phyloP scores from a whole-genome alignment of 2,329 filamentous ascomycete genomes.

The Colletotrichum zoysiae region DNA sequence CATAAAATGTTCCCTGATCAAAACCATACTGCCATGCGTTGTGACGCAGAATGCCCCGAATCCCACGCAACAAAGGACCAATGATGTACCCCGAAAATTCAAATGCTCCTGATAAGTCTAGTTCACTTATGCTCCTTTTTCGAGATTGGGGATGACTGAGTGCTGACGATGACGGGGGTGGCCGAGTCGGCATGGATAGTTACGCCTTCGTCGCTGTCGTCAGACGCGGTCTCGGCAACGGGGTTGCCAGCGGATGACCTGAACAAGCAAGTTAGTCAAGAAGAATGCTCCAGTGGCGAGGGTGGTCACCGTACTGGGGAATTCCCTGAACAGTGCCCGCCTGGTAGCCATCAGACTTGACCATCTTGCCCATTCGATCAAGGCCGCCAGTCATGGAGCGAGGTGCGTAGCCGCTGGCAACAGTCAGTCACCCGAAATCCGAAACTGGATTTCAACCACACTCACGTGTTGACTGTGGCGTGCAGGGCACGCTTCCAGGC shows the following conservation, averaged over 20 bases:
- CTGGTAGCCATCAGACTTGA: conserved; percentile 41
- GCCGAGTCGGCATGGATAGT: conserved; percentile 67
- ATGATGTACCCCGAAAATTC: conserved; percentile 41
- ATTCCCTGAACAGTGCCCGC: conserved; percentile 42
- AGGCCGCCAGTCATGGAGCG: conserved; percentile 37
- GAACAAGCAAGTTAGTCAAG: conserved; percentile 50
- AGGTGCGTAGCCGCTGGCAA: conserved; percentile 33
- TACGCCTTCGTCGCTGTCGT: conserved; percentile 65
- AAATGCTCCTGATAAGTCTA: conserved; percentile 35
- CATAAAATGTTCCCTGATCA: conserved; percentile 54
- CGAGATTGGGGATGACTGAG: conserved; percentile 61
- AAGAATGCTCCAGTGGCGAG: conserved; percentile 36
- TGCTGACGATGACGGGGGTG: conserved; percentile 56
- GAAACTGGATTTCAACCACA: neutral
- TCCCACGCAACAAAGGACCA: conserved; percentile 25
- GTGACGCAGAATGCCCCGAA: conserved; percentile 34
- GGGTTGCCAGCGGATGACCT: conserved; percentile 37
- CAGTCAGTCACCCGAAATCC: neutral
- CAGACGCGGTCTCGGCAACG: conserved; percentile 53
- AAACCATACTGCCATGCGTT: conserved; percentile 42
- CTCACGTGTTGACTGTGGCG: conserved; percentile 36
- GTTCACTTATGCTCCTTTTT: conserved; percentile 54
- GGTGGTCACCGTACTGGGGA: conserved; percentile 40
- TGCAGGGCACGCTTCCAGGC: conserved; percentile 52
- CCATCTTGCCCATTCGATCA: conserved; percentile 40